Conservation (phyloP, 805 yeast genomes). For the Schizosaccharomyces japonicus region DNA sequence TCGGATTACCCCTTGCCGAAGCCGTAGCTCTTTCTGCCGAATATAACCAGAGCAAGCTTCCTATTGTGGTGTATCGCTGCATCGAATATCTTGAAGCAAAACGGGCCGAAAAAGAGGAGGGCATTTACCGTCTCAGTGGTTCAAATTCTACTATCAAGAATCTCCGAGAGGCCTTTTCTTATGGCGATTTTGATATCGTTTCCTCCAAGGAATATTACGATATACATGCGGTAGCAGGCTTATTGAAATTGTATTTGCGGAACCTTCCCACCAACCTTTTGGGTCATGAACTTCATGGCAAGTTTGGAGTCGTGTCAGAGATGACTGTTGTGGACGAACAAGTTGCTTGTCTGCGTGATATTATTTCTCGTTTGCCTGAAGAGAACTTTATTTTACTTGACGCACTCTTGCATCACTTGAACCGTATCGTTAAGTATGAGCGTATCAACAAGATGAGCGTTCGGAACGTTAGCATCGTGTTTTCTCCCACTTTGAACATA, state of each 20-base stretch:
- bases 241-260: conserved; percentile 59
- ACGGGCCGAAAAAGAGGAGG: conserved; percentile 66
- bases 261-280: conserved; percentile 46
- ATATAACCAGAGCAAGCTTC: conserved; percentile 19
- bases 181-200: conserved; percentile 43
- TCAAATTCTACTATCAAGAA: conserved; percentile 52
- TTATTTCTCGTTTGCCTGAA: conserved; percentile 23
- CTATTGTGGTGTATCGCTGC: conserved; percentile 58
- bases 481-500: conserved; percentile 55
- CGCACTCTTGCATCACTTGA: conserved; percentile 43
- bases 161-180: conserved; percentile 46
- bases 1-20: conserved; percentile 7
- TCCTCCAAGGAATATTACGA: conserved; percentile 21
- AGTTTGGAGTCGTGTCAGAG: conserved; percentile 29
- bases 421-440: conserved; percentile 35
- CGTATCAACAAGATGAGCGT: conserved; percentile 62
- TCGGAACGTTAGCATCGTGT: conserved; percentile 54
- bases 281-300: conserved; percentile 43
- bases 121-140: conserved; percentile 76
- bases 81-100: conserved; percentile 38
- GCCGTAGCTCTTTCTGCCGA: conserved; percentile 17
- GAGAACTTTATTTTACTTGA: conserved; percentile 36
- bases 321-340: conserved; percentile 12
- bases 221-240: conserved; percentile 67
- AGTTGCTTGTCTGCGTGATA: conserved; percentile 14